Conservation (phyloP, 768 basidiomycete genomes). For the Udeniomyces megalosporus region DNA sequence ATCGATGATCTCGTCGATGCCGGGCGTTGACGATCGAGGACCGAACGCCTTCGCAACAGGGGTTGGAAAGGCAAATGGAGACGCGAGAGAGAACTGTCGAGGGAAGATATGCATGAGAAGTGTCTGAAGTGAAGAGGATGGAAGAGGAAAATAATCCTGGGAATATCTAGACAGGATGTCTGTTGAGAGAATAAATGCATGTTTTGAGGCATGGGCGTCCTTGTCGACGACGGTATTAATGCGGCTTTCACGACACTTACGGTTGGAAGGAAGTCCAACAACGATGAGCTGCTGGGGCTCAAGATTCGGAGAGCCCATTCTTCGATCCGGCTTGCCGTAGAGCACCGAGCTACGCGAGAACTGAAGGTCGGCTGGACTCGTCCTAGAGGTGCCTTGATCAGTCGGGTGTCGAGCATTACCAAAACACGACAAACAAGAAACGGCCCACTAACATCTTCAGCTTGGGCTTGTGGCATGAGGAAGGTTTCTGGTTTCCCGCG, state of each 20-base stretch:
- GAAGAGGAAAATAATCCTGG: constrained; percentile 33
- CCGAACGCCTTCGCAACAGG: constrained; percentile 17
- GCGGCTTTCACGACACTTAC: constrained; percentile 32
- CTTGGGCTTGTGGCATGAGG: no score
- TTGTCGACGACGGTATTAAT: background rate
- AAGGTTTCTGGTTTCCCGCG: no score
- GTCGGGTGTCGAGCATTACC: no score
- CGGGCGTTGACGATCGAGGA: constrained; percentile 36
- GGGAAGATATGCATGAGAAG: constrained; percentile 74
- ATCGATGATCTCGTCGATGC: constrained; percentile 14
- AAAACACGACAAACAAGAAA: background rate
- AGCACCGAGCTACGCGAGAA: constrained; percentile 36
- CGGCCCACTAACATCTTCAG: no score
- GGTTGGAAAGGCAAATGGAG: background rate
- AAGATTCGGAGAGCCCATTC: constrained; percentile 2
- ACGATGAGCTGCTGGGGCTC: constrained; percentile 40
- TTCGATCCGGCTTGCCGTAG: constrained; percentile 41
- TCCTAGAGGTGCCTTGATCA: no score
- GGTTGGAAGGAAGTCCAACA: constrained; percentile 51
- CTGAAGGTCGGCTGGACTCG: constrained; percentile 20
- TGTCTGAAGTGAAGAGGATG: constrained; percentile 20
- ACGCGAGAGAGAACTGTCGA: constrained; percentile 47
- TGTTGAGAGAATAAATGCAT: constrained; percentile 22
- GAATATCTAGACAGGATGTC: constrained; percentile 48
- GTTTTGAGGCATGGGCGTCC: background rate